Percentiles rank a stretch among this genome's conserved stretches.
phyloP scores from a whole-genome alignment of 140 eudicot genomes.

The Bidens hawaiensis region DNA sequence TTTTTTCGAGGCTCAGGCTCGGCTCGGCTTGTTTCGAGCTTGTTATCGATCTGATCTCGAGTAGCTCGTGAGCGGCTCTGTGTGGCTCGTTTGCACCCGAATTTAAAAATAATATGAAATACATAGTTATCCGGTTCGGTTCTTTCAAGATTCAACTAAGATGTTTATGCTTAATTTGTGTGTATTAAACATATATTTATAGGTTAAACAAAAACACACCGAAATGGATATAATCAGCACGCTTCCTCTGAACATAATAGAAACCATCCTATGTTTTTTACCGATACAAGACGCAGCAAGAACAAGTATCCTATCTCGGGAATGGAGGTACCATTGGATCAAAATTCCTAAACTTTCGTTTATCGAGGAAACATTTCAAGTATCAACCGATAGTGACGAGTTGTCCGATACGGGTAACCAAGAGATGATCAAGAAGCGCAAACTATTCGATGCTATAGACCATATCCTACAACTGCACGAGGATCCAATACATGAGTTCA shows the following conservation, averaged over 20 bases:
- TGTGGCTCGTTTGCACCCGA: no score
- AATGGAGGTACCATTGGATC: slow-evolving; percentile 26
- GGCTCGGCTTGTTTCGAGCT: no score
- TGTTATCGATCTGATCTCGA: no score
- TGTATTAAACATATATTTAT: background rate
- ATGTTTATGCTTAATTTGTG: background rate
- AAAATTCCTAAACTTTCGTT: slow-evolving; percentile 17
- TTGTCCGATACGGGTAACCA: background rate
- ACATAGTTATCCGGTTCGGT: background rate
- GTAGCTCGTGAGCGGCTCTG: no score
- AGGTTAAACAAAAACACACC: background rate
- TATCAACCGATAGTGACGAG: background rate
- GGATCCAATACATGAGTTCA: slow-evolving; percentile 25
- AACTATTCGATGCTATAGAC: background rate
- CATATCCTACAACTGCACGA: slow-evolving; percentile 1
- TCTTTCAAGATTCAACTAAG: background rate
- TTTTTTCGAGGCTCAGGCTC: no score
- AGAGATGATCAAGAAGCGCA: background rate
- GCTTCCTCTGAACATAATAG: slow-evolving; percentile 16
- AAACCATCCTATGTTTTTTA: slow-evolving; percentile 17
- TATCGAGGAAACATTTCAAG: slow-evolving; percentile 5
- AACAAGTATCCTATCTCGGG: slow-evolving; percentile 19
- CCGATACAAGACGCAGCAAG: slow-evolving; percentile 24
- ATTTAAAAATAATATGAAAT: no score
- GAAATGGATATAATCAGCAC: slow-evolving; percentile 18